A percentile compares a stretch with the other conserved stretches of the same genome.
phyloP scores from a whole-genome alignment of 345 rosid species.

The Eucalyptus caleyi region DNA sequence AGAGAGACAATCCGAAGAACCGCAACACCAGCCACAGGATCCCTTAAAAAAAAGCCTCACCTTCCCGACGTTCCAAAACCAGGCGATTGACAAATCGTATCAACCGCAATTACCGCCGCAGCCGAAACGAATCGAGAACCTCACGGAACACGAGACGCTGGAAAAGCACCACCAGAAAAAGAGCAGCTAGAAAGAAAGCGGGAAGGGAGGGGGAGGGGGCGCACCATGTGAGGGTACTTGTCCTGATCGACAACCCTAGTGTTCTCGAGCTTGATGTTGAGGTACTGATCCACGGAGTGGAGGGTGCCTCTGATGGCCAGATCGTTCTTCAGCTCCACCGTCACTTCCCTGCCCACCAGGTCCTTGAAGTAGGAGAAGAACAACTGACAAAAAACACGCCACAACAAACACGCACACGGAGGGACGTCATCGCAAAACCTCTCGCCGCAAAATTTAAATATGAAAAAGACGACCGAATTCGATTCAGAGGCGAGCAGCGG shows the following conservation, averaged over 20 bases:
- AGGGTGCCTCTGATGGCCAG: constrained; percentile 98
- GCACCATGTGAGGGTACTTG: constrained; percentile 99
- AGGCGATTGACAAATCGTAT: not conserved
- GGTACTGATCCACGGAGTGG: constrained; percentile 98
- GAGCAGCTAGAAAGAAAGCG: not conserved
- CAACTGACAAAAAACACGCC: constrained; percentile 29
- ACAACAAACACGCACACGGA: not conserved
- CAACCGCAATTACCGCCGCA: not conserved
- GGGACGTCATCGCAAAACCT: not conserved
- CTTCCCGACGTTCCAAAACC: not conserved
- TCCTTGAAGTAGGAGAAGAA: constrained; percentile 99
- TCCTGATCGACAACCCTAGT: constrained; percentile 99
- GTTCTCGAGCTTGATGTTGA: constrained; percentile 98
- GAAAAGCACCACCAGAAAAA: not conserved
- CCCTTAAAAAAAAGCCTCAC: not conserved
- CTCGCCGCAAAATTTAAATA: not conserved
- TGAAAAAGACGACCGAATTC: not conserved
- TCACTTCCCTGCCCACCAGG: constrained; percentile 97
- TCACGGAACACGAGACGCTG: not conserved
- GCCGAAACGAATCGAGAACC: not conserved
- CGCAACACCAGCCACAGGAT: not conserved
- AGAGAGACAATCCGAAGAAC: not conserved
- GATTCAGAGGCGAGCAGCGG: not conserved
- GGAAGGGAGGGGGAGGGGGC: not conserved
- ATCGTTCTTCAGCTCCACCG: constrained; percentile 98